Base-by-base conservation (phyloP, 202 grass and related monocot genomes). In the Schoenoplectus tabernaemontani region DNA sequence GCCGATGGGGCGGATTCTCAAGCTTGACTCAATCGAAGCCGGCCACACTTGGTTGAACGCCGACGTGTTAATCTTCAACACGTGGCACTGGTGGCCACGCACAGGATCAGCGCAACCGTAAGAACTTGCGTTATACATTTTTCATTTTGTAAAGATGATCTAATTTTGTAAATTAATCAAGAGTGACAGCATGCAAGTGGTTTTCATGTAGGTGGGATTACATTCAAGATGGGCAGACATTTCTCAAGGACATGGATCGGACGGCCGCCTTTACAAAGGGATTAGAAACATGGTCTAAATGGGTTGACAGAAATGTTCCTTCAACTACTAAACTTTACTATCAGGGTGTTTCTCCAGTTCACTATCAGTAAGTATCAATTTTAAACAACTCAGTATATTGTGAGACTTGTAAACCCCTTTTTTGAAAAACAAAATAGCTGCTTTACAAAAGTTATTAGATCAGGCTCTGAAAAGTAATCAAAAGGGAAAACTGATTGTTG, bases 71-170 rank as follows among this genome's bases (percentile, higher is more conserved):
- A 83, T 98, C 86, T 94, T 98, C 91, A 91, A 98, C 84, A 87
- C 91, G 0, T 88, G 91, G 86, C 95, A 98, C 82, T 98, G 95
- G 95, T 98, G 95, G 95, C 74, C 91, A 12, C 84, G 89, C 75
- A 59, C 62, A 3, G 95, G 95, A 0, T 83, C 76, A 0, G 56
- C 83, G 2, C 88, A 85, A 53, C 82, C 89, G 90, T 97, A 11
- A 84, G 84, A 46, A 59, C 12, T 28, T 44, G 65, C 16, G n/a
- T n/a, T n/a, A n/a, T n/a, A n/a, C n/a, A n/a, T n/a, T n/a, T n/a
- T n/a, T n/a, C n/a, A n/a, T n/a, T n/a, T n/a, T n/a, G n/a, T n/a
- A n/a, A n/a, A n/a, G n/a, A n/a, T n/a, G n/a, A n/a, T n/a, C n/a
- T n/a, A n/a, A n/a, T n/a, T n/a, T n/a, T n/a, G n/a, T n/a, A n/a